Base-by-base conservation (phyloP, 495 filamentous ascomycete genomes). In the Neurospora terricola region DNA sequence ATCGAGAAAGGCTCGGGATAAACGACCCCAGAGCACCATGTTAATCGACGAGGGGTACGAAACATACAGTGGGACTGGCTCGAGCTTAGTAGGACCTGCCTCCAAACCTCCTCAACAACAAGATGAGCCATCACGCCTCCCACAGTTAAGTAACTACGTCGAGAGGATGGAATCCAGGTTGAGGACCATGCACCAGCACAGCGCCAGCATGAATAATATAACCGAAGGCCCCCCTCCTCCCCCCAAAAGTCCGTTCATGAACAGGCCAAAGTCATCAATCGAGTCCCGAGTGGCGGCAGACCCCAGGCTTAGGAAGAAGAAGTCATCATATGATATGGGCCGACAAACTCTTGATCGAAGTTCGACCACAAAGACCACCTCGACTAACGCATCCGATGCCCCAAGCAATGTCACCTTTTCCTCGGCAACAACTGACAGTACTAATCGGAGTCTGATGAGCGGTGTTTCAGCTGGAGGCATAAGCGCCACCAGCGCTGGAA, bases 401-500 rank as follows among this genome's bases (percentile, higher is more conserved):
- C 87, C 90, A 73, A 94, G 92, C 75, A 90, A 86, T 66, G 86
- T 87, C n/a, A 95, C 93, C 8, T 91, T 90, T 77, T 84, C 84
- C 73, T 95, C 91, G 62, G 87, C 84, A 9, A 91, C 88, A 76
- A 96, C 94, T 0, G 88, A 91, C 71, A 87, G 87, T 75, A 98
- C 95, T 9, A 90, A 91, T 77, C 88, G 90, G 72, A 97, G 93
- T 78, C 76, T 98, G 42, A 97, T 98, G 96, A 97, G 94, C 80
- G 96, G 94, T 9, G 84, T 87, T 38, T 98, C 95, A 62, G 96
- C 96, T 2, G 91, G 94, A 18, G 94, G 88, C 2, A 92, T 98
- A 80, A 97, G 94, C 79, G 93, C 95, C 45, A 98, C 96, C 0
- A 98, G 95, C 80, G 96, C 96, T 18, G 96, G 94, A 62, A 97